Percentiles rank a stretch among this genome's conserved stretches.
Conservation (phyloP, 257 asterid species). For the Solanum etuberosum region DNA sequence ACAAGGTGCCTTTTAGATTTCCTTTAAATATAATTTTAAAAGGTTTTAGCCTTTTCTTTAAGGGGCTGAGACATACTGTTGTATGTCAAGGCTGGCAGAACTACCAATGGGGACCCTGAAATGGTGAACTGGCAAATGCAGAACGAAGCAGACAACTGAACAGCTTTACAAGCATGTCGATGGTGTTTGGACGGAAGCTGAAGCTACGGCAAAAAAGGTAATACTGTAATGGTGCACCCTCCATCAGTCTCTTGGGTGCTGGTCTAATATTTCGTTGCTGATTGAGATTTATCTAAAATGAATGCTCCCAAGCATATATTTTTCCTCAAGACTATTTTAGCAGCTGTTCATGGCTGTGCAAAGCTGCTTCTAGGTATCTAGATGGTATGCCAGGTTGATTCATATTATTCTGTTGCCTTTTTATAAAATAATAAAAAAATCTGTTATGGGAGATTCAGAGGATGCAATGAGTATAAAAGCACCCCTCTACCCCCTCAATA, state of each 20-base stretch:
- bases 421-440: too few relatives aligned
- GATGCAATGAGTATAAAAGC: background rate
- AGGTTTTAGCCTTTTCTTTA: constrained; percentile 10
- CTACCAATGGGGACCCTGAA: constrained; percentile 78
- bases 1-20: constrained; percentile 43
- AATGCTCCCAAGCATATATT: background rate
- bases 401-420: background rate
- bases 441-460: background rate
- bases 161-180: constrained; percentile 90
- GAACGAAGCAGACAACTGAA: constrained; percentile 96
- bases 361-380: background rate
- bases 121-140: constrained; percentile 97
- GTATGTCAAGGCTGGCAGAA: constrained; percentile 99
- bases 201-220: constrained; percentile 81
- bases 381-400: background rate
- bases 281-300: background rate
- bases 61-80: constrained; percentile 93
- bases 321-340: background rate
- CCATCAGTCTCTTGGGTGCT: background rate
- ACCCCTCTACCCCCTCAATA: background rate
- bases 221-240: background rate
- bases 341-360: background rate
- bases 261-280: background rate
- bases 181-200: constrained; percentile 91
- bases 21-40: constrained; percentile 7